These are phyloP conservation scores for Salix caprea DNA, from an alignment of 345 rosid genomes.

Conservation along the genomic window DNA sequence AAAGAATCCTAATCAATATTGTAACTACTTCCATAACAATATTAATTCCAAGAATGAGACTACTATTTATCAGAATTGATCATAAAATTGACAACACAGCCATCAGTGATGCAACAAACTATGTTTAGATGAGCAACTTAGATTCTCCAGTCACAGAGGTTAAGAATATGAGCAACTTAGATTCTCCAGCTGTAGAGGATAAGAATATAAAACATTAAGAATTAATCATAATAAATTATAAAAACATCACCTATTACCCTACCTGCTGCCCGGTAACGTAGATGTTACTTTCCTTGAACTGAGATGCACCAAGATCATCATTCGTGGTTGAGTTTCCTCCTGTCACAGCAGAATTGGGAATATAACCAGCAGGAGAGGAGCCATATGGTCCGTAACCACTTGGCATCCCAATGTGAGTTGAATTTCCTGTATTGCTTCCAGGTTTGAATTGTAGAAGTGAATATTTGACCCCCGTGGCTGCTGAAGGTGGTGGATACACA, in stretches of 20 bases:
- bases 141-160: background rate
- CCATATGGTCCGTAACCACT: conserved; percentile 79
- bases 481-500: conserved; percentile 61
- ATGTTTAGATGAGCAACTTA: background rate
- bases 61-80: background rate
- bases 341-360: conserved; percentile 53
- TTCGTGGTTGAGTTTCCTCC: conserved; percentile 62
- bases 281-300: conserved; percentile 73
- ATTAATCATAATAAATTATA: background rate
- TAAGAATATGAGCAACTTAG: background rate
- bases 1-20: background rate
- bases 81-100: background rate
- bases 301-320: conserved; percentile 74
- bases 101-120: background rate
- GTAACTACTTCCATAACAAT: background rate
- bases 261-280: conserved; percentile 78
- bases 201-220: background rate
- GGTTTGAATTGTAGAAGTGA: conserved; percentile 78
- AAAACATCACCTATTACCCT: conserved; percentile 13
- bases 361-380: conserved; percentile 68
- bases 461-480: conserved; percentile 69
- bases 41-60: background rate
- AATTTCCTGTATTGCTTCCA: conserved; percentile 59
- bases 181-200: background rate
- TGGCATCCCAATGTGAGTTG: conserved; percentile 69